Evolutionary conservation across 2,329 filamentous ascomycete genomes (phyloP).

Genomic region (Stemphylium lycopersici): DNA sequence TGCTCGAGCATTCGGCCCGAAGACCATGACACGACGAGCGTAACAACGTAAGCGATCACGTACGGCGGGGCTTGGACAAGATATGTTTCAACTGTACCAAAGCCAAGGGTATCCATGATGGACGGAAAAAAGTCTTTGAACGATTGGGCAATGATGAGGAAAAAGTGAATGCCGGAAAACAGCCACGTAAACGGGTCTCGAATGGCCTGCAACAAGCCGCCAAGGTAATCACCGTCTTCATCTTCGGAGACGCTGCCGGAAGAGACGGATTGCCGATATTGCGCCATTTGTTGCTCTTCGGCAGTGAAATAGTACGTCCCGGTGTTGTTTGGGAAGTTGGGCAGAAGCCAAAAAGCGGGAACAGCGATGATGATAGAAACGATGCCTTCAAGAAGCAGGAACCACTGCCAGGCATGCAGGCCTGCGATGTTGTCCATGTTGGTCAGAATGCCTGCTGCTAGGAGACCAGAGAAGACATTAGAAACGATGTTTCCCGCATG

Average conservation of each 20-base stretch:
- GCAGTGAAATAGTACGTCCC: slow-evolving; percentile 8
- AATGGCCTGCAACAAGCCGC: slow-evolving; percentile 43
- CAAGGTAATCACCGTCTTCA: slow-evolving; percentile 46
- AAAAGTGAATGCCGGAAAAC: slow-evolving; percentile 49
- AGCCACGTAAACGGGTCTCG: slow-evolving; percentile 50
- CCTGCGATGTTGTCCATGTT: slow-evolving; percentile 52
- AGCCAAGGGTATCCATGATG: slow-evolving; percentile 23
- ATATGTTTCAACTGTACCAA: slow-evolving; percentile 38
- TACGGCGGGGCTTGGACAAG: slow-evolving; percentile 53
- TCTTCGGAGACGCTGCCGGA: slow-evolving; percentile 25
- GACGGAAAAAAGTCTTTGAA: slow-evolving; percentile 44
- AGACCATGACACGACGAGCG: slow-evolving; percentile 30
- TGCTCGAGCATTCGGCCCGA: slow-evolving; percentile 38
- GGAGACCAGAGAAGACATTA: slow-evolving; percentile 54
- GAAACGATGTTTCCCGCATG: slow-evolving; percentile 56
- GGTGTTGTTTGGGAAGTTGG: slow-evolving; percentile 29
- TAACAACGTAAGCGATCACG: slow-evolving; percentile 35
- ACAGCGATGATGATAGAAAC: slow-evolving; percentile 53
- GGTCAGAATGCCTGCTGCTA: slow-evolving; percentile 54
- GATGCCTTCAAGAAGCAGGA: slow-evolving; percentile 62
- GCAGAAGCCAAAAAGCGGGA: slow-evolving; percentile 47
- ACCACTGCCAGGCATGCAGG: slow-evolving; percentile 52
- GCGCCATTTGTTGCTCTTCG: slow-evolving; percentile 23
- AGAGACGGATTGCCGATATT: slow-evolving; percentile 33
- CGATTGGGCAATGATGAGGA: slow-evolving; percentile 32